Percentiles rank a stretch among this genome's conserved stretches.
Evolutionary conservation across 2,329 filamentous ascomycete genomes (phyloP).

Genomic region (Colletotrichum sp.): DNA sequence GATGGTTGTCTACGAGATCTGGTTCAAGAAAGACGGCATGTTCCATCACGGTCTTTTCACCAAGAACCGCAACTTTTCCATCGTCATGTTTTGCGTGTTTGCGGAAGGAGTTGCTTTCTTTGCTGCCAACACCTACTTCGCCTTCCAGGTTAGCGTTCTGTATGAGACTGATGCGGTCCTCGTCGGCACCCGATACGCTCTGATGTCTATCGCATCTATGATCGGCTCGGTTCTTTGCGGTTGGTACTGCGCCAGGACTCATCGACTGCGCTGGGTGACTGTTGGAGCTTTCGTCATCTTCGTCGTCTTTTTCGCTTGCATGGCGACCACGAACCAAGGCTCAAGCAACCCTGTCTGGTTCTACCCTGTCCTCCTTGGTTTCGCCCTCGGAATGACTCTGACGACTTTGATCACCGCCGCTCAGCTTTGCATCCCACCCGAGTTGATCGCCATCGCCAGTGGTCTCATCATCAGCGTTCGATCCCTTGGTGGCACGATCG

Average conservation of each 20-base stretch:
- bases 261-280: conserved; percentile 29
- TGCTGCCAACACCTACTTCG: conserved; percentile 46
- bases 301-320: conserved; percentile 36
- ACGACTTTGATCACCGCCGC: conserved; percentile 39
- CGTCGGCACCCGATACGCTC: conserved; percentile 35
- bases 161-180: conserved; percentile 40
- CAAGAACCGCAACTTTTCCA: conserved; percentile 38
- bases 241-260: conserved; percentile 31
- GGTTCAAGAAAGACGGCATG: conserved; percentile 41
- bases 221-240: conserved; percentile 33
- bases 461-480: conserved; percentile 42
- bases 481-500: conserved; percentile 41
- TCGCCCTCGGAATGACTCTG: conserved; percentile 37
- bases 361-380: conserved; percentile 39
- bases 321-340: conserved; percentile 34
- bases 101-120: conserved; percentile 43
- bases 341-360: conserved; percentile 35
- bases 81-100: conserved; percentile 39
- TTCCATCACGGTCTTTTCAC: conserved; percentile 44
- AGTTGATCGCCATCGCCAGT: conserved; percentile 40
- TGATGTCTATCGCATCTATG: conserved; percentile 35
- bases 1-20: conserved; percentile 38
- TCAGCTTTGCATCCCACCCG: conserved; percentile 40
- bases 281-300: conserved; percentile 30
- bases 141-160: conserved; percentile 39